Conservation (phyloP, 345 rosid species). For the Heritiera littoralis region DNA sequence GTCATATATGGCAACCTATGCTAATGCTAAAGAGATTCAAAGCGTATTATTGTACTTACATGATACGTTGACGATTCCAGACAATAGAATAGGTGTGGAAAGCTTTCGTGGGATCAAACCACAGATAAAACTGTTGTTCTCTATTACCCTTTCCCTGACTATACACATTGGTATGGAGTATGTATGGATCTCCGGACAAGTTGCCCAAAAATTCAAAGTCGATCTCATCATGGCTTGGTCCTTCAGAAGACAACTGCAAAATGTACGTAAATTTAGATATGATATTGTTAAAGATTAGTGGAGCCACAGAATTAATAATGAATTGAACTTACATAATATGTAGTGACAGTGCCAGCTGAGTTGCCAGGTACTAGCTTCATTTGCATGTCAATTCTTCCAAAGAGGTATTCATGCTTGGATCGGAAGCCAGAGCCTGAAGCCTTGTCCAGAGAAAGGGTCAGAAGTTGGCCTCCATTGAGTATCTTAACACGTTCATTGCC, state of each 20-base stretch:
- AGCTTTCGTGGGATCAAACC: constrained; percentile 63
- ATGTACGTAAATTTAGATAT: not conserved
- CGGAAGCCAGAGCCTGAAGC: constrained; percentile 63
- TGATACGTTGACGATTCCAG: constrained; percentile 60
- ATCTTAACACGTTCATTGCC: constrained; percentile 43
- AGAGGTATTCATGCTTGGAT: constrained; percentile 53
- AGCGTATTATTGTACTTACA: constrained; percentile 31
- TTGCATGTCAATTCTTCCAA: constrained; percentile 60
- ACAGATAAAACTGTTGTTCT: constrained; percentile 68
- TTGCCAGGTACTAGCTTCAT: constrained; percentile 62
- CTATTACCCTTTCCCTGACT: constrained; percentile 66
- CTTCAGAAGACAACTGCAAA: constrained; percentile 49
- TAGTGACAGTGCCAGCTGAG: constrained; percentile 69
- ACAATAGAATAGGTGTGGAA: constrained; percentile 70
- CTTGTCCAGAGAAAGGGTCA: constrained; percentile 53
- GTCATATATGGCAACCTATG: not conserved
- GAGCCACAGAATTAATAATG: not conserved
- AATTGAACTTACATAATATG: constrained; percentile 47
- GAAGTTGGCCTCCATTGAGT: constrained; percentile 45
- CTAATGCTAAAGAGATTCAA: not conserved
- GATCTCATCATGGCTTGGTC: constrained; percentile 57
- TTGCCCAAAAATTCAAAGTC: constrained; percentile 75
- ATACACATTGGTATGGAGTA: constrained; percentile 62
- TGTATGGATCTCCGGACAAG: constrained; percentile 55
- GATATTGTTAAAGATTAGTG: not conserved